Evolutionary conservation across 2,329 filamentous ascomycete genomes (phyloP), one percentile per base, ranked within the genome.

Genomic region (Ophiocordyceps sinensis): DNA sequence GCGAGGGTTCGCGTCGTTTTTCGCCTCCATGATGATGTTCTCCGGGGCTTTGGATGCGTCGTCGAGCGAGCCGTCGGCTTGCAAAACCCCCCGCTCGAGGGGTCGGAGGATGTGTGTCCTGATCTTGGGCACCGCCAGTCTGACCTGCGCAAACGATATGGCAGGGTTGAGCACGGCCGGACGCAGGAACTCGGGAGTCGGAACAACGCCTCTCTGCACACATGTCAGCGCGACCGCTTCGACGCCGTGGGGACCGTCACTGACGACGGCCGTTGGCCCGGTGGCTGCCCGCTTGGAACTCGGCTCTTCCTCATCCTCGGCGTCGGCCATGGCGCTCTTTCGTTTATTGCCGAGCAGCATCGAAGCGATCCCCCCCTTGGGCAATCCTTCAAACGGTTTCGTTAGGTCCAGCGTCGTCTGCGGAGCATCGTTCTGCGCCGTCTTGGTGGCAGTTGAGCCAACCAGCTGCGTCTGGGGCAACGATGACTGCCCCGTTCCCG

Each of bases 261-360:
- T 67, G 45, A 94, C 70, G 38, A 94, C 83, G 2, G 83, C 73
- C 8, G 77, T 75, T 14, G 82, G 80, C 1, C 85, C 85, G 41
- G 77, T 76, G 36, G 76, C 66, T 38, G 75, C 54, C 71, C 71
- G 58, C 55, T 73, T 70, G 45, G 58, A 51, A 0, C 49, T 46
- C 10, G 67, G 67, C 17, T 77, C 75, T 36, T 78, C 74, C 1
- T 87, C 84, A 15, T 91, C 86, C 28, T 89, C 85, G 1, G 73
- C 79, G 43, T 93, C 85, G 5, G 82, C 62, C 6, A 75, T 72
- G 14, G 77, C 73, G 38, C 82, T 78, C 54, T 91, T 94, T 23
- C 91, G 75, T 63, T 96, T 98, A 57, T 94, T 98, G 0, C 91
- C 91, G 17, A 96, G 73, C 1, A 98, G 66, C 65, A 98, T 76